These are phyloP conservation scores for Calonectria honghensis DNA, from an alignment of 2,329 filamentous ascomycete species.

Conservation along the genomic window DNA sequence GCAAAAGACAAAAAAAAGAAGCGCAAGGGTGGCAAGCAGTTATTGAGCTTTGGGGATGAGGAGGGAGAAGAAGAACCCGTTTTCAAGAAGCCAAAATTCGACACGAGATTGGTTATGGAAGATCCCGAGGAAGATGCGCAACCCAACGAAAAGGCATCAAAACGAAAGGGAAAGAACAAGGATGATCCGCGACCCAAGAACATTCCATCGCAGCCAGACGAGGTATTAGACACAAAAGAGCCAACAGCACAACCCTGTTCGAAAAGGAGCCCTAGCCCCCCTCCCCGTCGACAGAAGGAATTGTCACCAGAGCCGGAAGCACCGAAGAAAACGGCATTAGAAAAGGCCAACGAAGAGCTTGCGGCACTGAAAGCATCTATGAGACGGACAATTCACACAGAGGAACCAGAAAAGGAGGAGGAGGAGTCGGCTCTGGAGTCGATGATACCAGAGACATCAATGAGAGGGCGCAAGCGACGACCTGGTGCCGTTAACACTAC, in stretches of 20 bases:
- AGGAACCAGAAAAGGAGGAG: conserved; percentile 70
- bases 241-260: conserved; percentile 33
- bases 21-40: conserved; percentile 83
- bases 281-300: conserved; percentile 43
- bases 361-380: conserved; percentile 88
- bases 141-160: conserved; percentile 52
- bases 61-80: conserved; percentile 76
- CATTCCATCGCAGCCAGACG: conserved; percentile 42
- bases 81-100: conserved; percentile 86
- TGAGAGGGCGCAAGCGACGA: conserved; percentile 81
- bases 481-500: conserved; percentile 72
- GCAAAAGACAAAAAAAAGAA: conserved; percentile 79
- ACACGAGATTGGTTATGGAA: conserved; percentile 82
- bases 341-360: conserved; percentile 86
- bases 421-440: conserved; percentile 82
- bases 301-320: conserved; percentile 54
- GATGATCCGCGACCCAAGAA: conserved; percentile 48
- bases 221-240: conserved; percentile 40
- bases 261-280: conserved; percentile 42
- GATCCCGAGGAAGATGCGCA: conserved; percentile 61
- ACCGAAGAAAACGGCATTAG: conserved; percentile 72
- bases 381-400: conserved; percentile 77
- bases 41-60: conserved; percentile 86
- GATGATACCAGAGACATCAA: conserved; percentile 84
- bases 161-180: conserved; percentile 57